Evolutionary conservation across 2,329 filamentous ascomycete species (phyloP).

Genomic region (Verticillium nonalfalfae): DNA sequence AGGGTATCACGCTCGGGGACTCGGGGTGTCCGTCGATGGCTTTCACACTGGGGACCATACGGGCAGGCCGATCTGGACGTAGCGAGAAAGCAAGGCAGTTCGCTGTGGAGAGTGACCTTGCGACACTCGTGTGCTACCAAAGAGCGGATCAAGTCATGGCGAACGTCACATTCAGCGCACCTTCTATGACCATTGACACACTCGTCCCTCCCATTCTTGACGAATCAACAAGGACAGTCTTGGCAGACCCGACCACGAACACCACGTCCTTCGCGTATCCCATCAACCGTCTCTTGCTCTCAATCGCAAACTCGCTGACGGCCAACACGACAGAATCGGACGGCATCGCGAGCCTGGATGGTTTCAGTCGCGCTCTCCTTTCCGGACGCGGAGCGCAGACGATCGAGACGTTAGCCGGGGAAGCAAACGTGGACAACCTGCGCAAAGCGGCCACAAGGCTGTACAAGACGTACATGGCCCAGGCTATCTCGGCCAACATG

Average conservation of each 20-base stretch:
- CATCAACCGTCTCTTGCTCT: not conserved
- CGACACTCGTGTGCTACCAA: slow-evolving; percentile 16
- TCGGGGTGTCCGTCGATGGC: slow-evolving; percentile 1
- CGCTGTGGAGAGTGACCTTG: slow-evolving; percentile 13
- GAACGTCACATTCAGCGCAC: slow-evolving; percentile 14
- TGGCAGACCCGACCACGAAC: not conserved
- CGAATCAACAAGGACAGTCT: slow-evolving; percentile 5
- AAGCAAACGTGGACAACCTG: slow-evolving; percentile 10
- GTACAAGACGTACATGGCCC: slow-evolving; percentile 19
- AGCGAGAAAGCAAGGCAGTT: slow-evolving; percentile 7
- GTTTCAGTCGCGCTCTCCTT: slow-evolving; percentile 13
- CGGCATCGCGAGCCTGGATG: slow-evolving; percentile 5
- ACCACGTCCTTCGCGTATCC: slow-evolving; percentile 1
- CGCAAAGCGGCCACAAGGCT: slow-evolving; percentile 9
- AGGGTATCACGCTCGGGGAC: not conserved
- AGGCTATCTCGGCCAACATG: slow-evolving; percentile 19
- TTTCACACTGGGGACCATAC: slow-evolving; percentile 2
- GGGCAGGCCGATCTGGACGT: not conserved
- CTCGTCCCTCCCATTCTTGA: slow-evolving; percentile 6
- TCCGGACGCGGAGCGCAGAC: slow-evolving; percentile 7
- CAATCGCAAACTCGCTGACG: not conserved
- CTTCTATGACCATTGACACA: slow-evolving; percentile 11
- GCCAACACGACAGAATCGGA: not conserved
- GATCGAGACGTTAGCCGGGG: slow-evolving; percentile 10
- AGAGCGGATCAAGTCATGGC: slow-evolving; percentile 15